These are phyloP conservation scores for Eleusine indica DNA, from an alignment of 176 grass and related monocot species.

Conservation along the genomic window DNA sequence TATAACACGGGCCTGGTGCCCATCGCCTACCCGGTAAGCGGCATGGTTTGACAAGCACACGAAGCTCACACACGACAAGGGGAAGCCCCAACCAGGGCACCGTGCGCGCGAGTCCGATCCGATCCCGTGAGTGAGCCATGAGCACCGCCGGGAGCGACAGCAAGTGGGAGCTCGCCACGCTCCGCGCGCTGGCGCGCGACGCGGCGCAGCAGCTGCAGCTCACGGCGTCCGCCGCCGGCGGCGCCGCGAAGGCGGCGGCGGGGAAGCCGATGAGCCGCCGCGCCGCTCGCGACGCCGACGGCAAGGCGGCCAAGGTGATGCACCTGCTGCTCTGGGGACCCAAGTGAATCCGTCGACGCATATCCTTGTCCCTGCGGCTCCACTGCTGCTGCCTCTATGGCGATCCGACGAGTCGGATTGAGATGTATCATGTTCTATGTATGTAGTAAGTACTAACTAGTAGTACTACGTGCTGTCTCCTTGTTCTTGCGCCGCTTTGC, in stretches of 20 bases:
- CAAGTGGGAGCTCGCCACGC: conserved; percentile 43
- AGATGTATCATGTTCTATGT: not conserved
- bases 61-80: not conserved
- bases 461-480: not conserved
- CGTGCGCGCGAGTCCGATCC: not conserved
- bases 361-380: too few species aligned
- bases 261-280: not conserved
- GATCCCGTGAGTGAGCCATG: conserved; percentile 14
- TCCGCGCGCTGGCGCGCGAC: conserved; percentile 10
- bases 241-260: not conserved
- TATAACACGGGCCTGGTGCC: not conserved
- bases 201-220: conserved; percentile 27
- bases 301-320: conserved; percentile 67
- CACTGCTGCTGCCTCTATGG: too few species aligned
- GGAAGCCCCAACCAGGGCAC: not conserved
- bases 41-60: not conserved
- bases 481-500: not conserved
- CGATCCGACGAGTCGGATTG: not conserved
- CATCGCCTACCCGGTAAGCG: not conserved
- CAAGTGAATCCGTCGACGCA: conserved; percentile 26
- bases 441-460: not conserved
- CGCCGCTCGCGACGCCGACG: not conserved
- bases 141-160: conserved; percentile 41
- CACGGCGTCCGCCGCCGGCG: not conserved
- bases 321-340: conserved; percentile 83